A percentile compares a stretch with the other conserved stretches of the same genome.
These are phyloP conservation scores for Aquanectria penicillioides DNA, from an alignment of 2,329 filamentous ascomycete species.

Conservation along the genomic window DNA sequence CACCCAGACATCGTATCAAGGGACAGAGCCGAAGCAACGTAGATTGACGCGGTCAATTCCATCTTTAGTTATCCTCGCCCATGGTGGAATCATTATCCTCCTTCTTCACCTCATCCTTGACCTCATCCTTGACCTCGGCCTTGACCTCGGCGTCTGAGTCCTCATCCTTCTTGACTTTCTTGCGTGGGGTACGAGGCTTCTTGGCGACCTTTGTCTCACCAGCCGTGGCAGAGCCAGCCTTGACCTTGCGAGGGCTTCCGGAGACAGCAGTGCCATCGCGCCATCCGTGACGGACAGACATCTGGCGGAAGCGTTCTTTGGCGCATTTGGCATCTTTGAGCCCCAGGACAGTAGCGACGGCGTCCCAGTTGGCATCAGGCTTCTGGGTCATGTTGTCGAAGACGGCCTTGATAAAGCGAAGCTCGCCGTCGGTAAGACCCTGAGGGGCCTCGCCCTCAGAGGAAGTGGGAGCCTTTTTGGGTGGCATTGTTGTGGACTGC, in stretches of 20 bases:
- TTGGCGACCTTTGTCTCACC: slow-evolving; percentile 45
- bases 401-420: slow-evolving; percentile 52
- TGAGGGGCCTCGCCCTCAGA: slow-evolving; percentile 31
- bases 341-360: slow-evolving; percentile 47
- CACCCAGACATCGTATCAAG: no score
- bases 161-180: slow-evolving; percentile 46
- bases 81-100: slow-evolving; percentile 8
- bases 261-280: slow-evolving; percentile 35
- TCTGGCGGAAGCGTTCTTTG: slow-evolving; percentile 53
- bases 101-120: slow-evolving; percentile 23
- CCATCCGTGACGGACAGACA: slow-evolving; percentile 54
- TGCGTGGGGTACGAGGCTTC: slow-evolving; percentile 44
- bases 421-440: slow-evolving; percentile 48
- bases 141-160: slow-evolving; percentile 22
- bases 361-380: slow-evolving; percentile 53
- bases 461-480: slow-evolving; percentile 42
- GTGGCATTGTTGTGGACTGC: slow-evolving; percentile 43
- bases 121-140: slow-evolving; percentile 38
- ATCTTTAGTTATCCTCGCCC: background rate
- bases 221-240: slow-evolving; percentile 25
- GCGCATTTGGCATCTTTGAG: slow-evolving; percentile 55
- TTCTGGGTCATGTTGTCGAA: slow-evolving; percentile 54
- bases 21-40: background rate
- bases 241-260: slow-evolving; percentile 43
- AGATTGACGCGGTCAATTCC: background rate